Percentiles rank a stretch among this genome's conserved stretches.
Conservation (phyloP, 305 asterid species). For the Fraxinus albicans region DNA sequence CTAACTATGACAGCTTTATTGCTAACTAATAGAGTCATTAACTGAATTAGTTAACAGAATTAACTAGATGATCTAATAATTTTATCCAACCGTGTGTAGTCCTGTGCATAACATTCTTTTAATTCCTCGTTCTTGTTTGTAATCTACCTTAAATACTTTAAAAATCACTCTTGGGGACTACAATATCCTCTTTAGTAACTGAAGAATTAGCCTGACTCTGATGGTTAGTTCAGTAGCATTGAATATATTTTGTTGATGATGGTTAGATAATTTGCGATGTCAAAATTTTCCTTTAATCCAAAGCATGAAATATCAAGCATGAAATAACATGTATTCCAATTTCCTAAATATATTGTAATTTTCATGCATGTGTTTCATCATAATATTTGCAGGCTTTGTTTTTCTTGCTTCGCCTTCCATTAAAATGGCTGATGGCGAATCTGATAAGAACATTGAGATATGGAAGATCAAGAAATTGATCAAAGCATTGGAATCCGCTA, state of each 20-base stretch:
- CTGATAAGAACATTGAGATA: conserved; percentile 39
- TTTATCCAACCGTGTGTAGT: neutral
- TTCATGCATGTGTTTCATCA: neutral
- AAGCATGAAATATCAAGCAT: neutral
- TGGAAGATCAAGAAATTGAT: conserved; percentile 44
- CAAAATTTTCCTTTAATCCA: neutral
- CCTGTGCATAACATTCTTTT: neutral
- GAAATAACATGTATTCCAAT: neutral
- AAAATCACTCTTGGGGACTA: neutral
- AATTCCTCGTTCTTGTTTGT: neutral
- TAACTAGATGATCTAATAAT: neutral
- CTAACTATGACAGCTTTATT: too few relatives aligned
- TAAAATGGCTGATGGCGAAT: conserved; percentile 35
- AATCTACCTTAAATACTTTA: neutral
- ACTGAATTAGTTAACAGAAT: too few relatives aligned
- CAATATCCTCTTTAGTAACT: neutral
- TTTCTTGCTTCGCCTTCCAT: conserved; percentile 3
- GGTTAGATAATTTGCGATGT: neutral
- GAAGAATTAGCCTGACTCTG: too few relatives aligned
- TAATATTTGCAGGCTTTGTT: conserved; percentile 15
- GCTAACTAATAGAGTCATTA: too few relatives aligned
- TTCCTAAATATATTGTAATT: neutral
- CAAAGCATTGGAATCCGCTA: conserved; percentile 40
- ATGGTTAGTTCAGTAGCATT: neutral
- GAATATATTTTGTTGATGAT: neutral